Percentiles rank a stretch among this genome's conserved stretches.
Evolutionary conservation across 1,139 yeast genomes (phyloP).

Genomic region (Chernovozyma aurita): DNA sequence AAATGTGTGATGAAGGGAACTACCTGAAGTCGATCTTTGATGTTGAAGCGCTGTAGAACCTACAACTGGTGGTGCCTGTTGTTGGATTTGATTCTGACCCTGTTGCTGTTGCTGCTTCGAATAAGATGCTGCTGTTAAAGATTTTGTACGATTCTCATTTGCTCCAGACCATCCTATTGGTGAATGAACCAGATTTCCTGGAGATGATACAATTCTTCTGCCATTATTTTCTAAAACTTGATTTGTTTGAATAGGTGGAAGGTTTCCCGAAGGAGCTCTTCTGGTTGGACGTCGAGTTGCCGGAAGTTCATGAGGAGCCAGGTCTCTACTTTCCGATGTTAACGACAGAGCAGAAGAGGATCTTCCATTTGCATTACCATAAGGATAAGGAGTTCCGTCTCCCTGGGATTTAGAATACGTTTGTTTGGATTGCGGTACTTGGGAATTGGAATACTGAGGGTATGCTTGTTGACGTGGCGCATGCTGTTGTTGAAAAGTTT

Average conservation of each 20-base stretch:
- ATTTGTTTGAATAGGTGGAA: conserved; percentile 8
- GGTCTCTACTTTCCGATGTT: conserved; percentile 9
- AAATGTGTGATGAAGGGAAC: conserved; percentile 27
- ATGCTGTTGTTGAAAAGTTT: neutral
- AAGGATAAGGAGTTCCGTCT: neutral
- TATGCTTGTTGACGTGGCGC: conserved; percentile 1
- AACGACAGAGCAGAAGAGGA: conserved; percentile 12
- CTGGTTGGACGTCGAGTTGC: conserved; percentile 2
- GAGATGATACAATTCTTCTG: conserved; percentile 6
- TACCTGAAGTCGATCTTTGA: conserved; percentile 1
- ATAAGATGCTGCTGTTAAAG: conserved; percentile 4
- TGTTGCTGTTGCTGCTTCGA: conserved; percentile 10
- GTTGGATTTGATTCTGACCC: conserved; percentile 4
- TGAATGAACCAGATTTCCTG: conserved; percentile 2
- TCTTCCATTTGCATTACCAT: conserved; percentile 1
- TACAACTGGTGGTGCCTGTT: conserved; percentile 3
- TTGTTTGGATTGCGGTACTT: neutral
- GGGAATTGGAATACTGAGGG: neutral
- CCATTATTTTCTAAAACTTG: conserved; percentile 6
- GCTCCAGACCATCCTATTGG: conserved; percentile 3
- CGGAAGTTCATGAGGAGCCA: conserved; percentile 3
- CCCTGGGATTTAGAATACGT: neutral
- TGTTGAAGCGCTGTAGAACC: conserved; percentile 3
- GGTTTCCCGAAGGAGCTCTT: conserved; percentile 6
- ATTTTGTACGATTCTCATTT: conserved; percentile 5